Evolutionary conservation across 2,329 filamentous ascomycete species (phyloP), one percentile per base, ranked within the genome.

Genomic region (Gaeumannomyces tritici): DNA sequence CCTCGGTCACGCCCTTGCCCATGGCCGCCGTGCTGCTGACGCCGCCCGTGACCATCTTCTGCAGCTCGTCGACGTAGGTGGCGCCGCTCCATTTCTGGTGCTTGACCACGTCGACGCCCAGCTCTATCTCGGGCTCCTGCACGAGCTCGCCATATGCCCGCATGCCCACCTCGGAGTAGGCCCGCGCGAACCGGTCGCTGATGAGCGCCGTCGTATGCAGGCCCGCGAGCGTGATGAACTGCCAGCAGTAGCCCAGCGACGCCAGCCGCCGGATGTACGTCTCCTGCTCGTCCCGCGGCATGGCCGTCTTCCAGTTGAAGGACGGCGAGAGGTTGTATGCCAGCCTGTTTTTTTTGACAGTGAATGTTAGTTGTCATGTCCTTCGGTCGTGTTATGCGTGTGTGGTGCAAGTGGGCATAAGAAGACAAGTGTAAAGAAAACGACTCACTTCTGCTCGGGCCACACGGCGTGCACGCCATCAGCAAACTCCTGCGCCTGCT

Each of bases 241-340:
- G 95, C 95, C 95, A 99, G 85, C 91, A 96, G 85, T 99, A 99
- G 66, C 95, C 95, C 59, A 99, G 85, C 66, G 80, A 72, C 65
- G 88, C 92, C 55, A 99, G 89, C 55, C 95, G 90, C 66, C 87
- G 81, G 80, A 99, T 99, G 80, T 98, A 99, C 26, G 95, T 99
- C 80, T 96, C 91, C 79, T 99, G 95, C 75, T 98, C 93, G 61
- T 84, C 82, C 67, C 89, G 86, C 57, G 91, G 83, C 93, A 97
- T 97, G 70, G 93, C 95, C 63, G 92, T 84, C 82, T 98, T 98
- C 95, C 95, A 99, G 86, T 99, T 99, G 89, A 99, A 99, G 4
- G 92, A 96, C 33, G 95, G 95, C 0, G 92, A 97, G 67, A 99
- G 88, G 82, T 99, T 99, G 82, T 99, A 99, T 6, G 95, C 89